A percentile compares a stretch with the other conserved stretches of the same genome.
Conservation (phyloP, 345 rosid species). For the Corchorus olitorius region DNA sequence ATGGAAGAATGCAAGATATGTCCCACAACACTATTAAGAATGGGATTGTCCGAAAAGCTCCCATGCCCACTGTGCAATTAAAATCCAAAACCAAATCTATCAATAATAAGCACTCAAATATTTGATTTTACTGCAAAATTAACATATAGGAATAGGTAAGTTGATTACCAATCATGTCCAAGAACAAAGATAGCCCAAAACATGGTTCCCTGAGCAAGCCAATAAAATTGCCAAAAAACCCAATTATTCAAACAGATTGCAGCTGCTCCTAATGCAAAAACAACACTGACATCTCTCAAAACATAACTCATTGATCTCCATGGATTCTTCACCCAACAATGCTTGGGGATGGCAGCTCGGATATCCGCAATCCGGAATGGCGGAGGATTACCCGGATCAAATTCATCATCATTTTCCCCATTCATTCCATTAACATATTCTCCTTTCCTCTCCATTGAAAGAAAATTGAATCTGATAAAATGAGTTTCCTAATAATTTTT, state of each 20-base stretch:
- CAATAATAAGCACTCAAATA: too few species aligned
- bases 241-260: slow-evolving; percentile 52
- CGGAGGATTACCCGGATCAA: slow-evolving; percentile 67
- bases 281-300: slow-evolving; percentile 54
- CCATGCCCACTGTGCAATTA: slow-evolving; percentile 69
- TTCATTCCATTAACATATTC: background rate
- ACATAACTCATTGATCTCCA: slow-evolving; percentile 72
- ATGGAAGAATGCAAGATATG: slow-evolving; percentile 76
- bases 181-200: slow-evolving; percentile 89
- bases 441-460: slow-evolving; percentile 4
- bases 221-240: slow-evolving; percentile 68
- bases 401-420: slow-evolving; percentile 29
- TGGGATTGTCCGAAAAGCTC: slow-evolving; percentile 67
- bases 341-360: slow-evolving; percentile 73
- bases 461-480: too few species aligned
- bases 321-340: slow-evolving; percentile 75
- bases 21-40: slow-evolving; percentile 59
- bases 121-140: too few species aligned
- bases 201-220: slow-evolving; percentile 82
- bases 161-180: slow-evolving; percentile 82
- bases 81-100: slow-evolving; percentile 9
- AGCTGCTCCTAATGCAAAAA: slow-evolving; percentile 45
- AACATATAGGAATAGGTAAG: background rate
- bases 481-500: background rate
- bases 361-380: slow-evolving; percentile 69